Conservation (phyloP, 2,329 filamentous ascomycete genomes). For the Nothophoma quercina region DNA sequence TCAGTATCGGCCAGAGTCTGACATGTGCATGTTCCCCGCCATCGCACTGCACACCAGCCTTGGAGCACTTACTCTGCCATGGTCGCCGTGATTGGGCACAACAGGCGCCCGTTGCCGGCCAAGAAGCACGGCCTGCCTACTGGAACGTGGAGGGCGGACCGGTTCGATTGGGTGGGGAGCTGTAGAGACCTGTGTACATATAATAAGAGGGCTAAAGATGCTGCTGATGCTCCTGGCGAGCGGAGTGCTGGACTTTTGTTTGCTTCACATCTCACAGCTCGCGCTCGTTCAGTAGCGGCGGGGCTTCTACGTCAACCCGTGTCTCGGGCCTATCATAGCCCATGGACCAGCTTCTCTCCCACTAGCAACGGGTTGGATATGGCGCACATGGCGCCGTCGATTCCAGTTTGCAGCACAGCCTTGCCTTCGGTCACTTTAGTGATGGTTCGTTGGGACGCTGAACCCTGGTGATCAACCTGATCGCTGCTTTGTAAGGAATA, state of each 20-base stretch:
- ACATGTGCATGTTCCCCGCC: conserved; percentile 12
- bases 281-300: conserved; percentile 14
- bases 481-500: background rate
- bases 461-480: background rate
- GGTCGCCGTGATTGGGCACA: conserved; percentile 27
- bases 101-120: conserved; percentile 19
- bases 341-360: conserved; percentile 1
- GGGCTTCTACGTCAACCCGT: conserved; percentile 13
- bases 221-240: background rate
- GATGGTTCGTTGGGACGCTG: conserved; percentile 4
- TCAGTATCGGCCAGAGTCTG: conserved; percentile 13
- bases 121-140: conserved; percentile 16
- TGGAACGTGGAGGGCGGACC: conserved; percentile 13
- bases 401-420: conserved; percentile 10
- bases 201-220: background rate
- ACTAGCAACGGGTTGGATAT: conserved; percentile 9
- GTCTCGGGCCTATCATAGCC: conserved; percentile 12
- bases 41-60: conserved; percentile 19
- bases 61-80: conserved; percentile 46
- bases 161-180: background rate
- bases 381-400: conserved; percentile 6
- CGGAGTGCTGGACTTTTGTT: conserved; percentile 6
- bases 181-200: conserved; percentile 5
- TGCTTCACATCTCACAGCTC: conserved; percentile 6
- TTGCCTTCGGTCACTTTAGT: conserved; percentile 3